Base-by-base conservation (phyloP, 805 yeast genomes). In the Kuraishia borneana region DNA sequence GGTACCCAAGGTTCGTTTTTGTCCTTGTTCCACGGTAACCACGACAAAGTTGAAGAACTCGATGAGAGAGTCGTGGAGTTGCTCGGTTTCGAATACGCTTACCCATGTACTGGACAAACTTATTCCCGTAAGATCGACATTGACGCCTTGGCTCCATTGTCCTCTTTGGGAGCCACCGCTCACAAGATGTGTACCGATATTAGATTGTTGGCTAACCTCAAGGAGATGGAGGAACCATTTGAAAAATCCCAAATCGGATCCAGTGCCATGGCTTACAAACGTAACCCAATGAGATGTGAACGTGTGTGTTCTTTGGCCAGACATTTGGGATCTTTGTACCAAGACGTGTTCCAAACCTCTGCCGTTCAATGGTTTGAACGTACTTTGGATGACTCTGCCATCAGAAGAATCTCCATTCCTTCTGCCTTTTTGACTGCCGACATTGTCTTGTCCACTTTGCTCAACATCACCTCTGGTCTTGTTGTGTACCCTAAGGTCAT, bases 321-420 rank as follows among this genome's bases (percentile, higher is more conserved):
- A 68, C 97, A 89, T 60, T 61, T 92, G 61, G 95, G 95, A 43
- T 81, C 95, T 13, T 66, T 87, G 47, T 83, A 81, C 64, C 85
- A 70, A 53, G 97, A 92, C 60, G 94, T 96, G 35, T 83, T 89
- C 48, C 92, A 85, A 63, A 92, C 98, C 33, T 94, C 97, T 6
- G 81, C 95, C 23, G 97, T 92, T 34, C 98, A 92, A 66, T 92
- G 98, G 98, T 92, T 92, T 56, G 98, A 92, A 69, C 83, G 98
- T 68, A 92, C 98, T 23, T 72, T 92, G 53, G 98, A 92, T 61
- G 98, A 92, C 61, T 82, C 95, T 38, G 98, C 98, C 35, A 89
- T 89, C 52, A 82, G 98, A 67, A 80, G 98, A 68, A 92, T 92
- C 50, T 82, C 96, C 18, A 67, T 92, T 43, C 98, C 98, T 32